phyloP scores from a whole-genome alignment of 177 flowering plant species.

The Vitis hybrid region DNA sequence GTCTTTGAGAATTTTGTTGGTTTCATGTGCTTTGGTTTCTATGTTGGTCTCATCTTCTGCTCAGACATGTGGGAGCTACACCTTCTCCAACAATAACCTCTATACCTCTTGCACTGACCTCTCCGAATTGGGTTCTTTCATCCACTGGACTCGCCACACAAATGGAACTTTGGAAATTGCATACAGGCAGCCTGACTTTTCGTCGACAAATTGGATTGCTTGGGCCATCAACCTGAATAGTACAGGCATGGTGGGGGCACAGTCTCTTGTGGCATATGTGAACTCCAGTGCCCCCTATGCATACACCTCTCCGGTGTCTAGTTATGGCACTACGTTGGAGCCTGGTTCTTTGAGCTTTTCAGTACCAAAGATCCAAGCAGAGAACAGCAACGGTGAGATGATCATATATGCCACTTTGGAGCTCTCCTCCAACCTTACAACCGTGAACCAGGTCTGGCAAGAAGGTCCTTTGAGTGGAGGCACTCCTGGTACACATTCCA shows the following conservation, averaged over 20 bases:
- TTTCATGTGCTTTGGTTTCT: conserved; percentile 10
- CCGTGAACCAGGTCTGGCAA: conserved; percentile 36
- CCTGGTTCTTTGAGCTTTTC: conserved; percentile 19
- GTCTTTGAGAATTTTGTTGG: not conserved
- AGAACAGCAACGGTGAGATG: conserved; percentile 13
- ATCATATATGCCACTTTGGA: conserved; percentile 30
- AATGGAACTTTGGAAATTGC: conserved; percentile 26
- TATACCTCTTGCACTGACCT: conserved; percentile 26
- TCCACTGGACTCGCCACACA: conserved; percentile 42
- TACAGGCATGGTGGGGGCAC: conserved; percentile 33
- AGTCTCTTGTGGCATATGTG: conserved; percentile 37
- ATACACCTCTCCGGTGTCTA: conserved; percentile 25
- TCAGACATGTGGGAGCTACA: conserved; percentile 24
- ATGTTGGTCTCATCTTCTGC: conserved; percentile 17
- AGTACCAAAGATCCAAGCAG: conserved; percentile 23
- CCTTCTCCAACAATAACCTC: conserved; percentile 17
- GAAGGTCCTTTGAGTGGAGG: conserved; percentile 25
- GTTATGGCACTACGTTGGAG: conserved; percentile 3
- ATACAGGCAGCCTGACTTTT: conserved; percentile 19
- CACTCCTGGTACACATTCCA: conserved; percentile 18
- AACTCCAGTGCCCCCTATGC: conserved; percentile 21
- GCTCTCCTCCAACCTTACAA: conserved; percentile 9
- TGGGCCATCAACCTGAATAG: conserved; percentile 42
- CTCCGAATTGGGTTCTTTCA: conserved; percentile 25
- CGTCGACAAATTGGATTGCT: conserved; percentile 29